These are phyloP conservation scores for Pyropia haitanensis DNA, from an alignment of 23 red algal genomes.

Conservation along the genomic window DNA sequence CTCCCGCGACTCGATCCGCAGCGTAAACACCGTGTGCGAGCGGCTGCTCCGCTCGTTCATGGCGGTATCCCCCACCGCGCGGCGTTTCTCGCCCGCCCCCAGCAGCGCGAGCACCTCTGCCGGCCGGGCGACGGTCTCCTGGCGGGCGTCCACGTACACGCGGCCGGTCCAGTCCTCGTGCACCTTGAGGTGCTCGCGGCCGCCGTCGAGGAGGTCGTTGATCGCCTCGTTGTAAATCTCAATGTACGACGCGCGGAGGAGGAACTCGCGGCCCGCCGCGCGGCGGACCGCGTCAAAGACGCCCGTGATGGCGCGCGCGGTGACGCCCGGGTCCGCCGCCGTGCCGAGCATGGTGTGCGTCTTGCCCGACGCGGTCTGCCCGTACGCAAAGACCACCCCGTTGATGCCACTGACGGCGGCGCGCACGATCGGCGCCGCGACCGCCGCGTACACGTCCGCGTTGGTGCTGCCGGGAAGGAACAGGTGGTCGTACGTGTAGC, in stretches of 20 bases:
- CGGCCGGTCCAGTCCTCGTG: slow-evolving; percentile 83
- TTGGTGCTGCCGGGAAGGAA: slow-evolving; percentile 51
- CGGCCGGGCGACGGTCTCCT: slow-evolving; percentile 59
- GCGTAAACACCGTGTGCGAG: slow-evolving; percentile 93
- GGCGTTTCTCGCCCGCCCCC: slow-evolving; percentile 37
- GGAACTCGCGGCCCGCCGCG: slow-evolving; percentile 49
- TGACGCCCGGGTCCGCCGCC: slow-evolving; percentile 66
- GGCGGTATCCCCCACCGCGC: slow-evolving; percentile 77
- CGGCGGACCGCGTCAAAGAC: slow-evolving; percentile 47
- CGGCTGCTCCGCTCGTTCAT: slow-evolving; percentile 95
- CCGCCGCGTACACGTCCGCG: slow-evolving; percentile 27
- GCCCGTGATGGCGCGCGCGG: slow-evolving; percentile 53
- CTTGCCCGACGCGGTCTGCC: slow-evolving; percentile 88
- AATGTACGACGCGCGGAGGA: slow-evolving; percentile 84
- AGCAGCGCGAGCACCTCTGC: slow-evolving; percentile 67
- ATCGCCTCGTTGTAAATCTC: slow-evolving; percentile 99
- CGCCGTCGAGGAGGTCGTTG: slow-evolving; percentile 64
- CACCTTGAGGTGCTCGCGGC: slow-evolving; percentile 76
- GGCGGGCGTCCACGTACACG: slow-evolving; percentile 79
- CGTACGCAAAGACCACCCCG: slow-evolving; percentile 91
- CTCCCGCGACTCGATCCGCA: slow-evolving; percentile 87
- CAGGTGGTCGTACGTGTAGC: slow-evolving; percentile 69
- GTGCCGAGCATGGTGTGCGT: slow-evolving; percentile 89
- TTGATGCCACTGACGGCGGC: slow-evolving; percentile 72
- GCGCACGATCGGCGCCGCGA: slow-evolving; percentile 59